These are phyloP conservation scores for Globisporangium echinulatum DNA, from an alignment of 352 stramenopile species.

Conservation along the genomic window DNA sequence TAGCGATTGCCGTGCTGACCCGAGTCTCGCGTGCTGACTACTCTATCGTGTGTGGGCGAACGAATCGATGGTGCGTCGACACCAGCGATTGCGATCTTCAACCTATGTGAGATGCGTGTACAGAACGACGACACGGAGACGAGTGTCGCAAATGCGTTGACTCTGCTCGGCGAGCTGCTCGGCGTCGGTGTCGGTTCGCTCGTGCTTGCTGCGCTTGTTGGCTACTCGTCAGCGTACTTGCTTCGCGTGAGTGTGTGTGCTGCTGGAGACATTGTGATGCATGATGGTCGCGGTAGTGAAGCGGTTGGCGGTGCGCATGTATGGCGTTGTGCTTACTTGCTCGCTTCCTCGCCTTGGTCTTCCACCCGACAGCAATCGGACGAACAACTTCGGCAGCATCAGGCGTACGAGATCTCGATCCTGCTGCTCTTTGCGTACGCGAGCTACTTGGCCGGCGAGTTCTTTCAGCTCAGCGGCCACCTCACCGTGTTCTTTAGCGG, in stretches of 20 bases:
- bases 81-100: too few relatives aligned
- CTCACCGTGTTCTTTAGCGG: constrained; percentile 90
- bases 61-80: too few relatives aligned
- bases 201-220: constrained; percentile 22
- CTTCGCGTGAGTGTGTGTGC: constrained; percentile 13
- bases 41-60: too few relatives aligned
- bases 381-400: constrained; percentile 19
- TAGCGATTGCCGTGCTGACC: too few relatives aligned
- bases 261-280: too few relatives aligned
- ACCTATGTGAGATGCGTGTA: constrained; percentile 56
- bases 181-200: constrained; percentile 41
- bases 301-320: too few relatives aligned
- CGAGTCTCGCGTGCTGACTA: too few relatives aligned
- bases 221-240: constrained; percentile 36
- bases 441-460: constrained; percentile 63
- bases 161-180: constrained; percentile 28
- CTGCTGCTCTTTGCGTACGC: constrained; percentile 69
- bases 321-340: too few relatives aligned
- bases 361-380: not conserved
- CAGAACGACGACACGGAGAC: constrained; percentile 37
- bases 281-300: too few relatives aligned
- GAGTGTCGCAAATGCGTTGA: constrained; percentile 21
- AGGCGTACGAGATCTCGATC: constrained; percentile 54
- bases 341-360: too few relatives aligned
- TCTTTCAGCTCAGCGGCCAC: constrained; percentile 77